Evolutionary conservation across 2,329 filamentous ascomycete genomes (phyloP).

Genomic region (Talaromyces amestolkiae): DNA sequence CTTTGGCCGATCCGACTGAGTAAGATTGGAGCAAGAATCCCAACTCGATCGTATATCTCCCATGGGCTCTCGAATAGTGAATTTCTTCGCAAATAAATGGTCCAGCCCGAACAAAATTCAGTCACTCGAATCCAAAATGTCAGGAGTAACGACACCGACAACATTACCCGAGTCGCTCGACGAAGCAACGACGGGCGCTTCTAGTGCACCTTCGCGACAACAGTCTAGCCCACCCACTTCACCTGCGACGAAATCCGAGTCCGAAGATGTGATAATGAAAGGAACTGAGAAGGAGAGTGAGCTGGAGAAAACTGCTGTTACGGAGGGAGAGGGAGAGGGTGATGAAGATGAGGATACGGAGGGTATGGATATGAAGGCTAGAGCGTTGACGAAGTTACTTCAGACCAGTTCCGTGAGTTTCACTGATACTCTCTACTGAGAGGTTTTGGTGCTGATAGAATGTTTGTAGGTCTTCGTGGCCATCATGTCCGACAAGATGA

Average conservation of each 20-base stretch:
- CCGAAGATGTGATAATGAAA: slow-evolving; percentile 12
- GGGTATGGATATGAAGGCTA: slow-evolving; percentile 45
- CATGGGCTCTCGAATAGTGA: slow-evolving; percentile 10
- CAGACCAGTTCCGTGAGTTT: slow-evolving; percentile 45
- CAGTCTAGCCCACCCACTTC: slow-evolving; percentile 33
- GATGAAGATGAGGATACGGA: slow-evolving; percentile 27
- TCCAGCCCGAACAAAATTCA: background rate
- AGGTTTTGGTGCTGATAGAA: slow-evolving; percentile 2
- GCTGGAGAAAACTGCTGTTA: background rate
- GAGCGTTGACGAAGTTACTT: slow-evolving; percentile 45
- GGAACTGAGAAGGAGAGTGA: background rate
- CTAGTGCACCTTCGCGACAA: slow-evolving; percentile 26
- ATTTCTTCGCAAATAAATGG: slow-evolving; percentile 15
- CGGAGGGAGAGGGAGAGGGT: background rate
- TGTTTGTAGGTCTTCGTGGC: slow-evolving; percentile 44
- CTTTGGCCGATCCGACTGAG: background rate
- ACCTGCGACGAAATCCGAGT: slow-evolving; percentile 23
- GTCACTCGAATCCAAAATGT: slow-evolving; percentile 24
- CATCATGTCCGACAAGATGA: slow-evolving; percentile 52
- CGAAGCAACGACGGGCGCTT: slow-evolving; percentile 26
- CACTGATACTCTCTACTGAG: background rate
- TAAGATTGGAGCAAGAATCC: background rate
- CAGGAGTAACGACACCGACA: slow-evolving; percentile 26
- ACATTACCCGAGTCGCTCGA: slow-evolving; percentile 21
- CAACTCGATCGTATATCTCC: background rate